Evolutionary conservation across 495 filamentous ascomycete species (phyloP), one percentile per base, ranked within the genome.

Genomic region (Lasiosphaeris hirsuta): DNA sequence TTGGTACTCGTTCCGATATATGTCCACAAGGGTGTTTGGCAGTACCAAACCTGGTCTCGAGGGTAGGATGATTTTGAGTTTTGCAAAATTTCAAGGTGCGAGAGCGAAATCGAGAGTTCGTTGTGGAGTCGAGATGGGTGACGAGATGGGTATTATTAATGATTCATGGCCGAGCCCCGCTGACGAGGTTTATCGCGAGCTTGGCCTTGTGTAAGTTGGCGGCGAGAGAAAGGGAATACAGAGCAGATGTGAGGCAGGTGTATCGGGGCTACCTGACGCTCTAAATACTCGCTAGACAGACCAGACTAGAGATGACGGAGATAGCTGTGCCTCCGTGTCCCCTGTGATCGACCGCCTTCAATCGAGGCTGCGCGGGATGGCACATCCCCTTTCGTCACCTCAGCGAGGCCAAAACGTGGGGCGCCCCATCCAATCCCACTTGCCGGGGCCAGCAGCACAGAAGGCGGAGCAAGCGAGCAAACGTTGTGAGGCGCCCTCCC

Each of bases 81-180:
- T 41, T 41, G 39, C 10, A 11, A 44, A 46, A 37, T 35, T 51
- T 48, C 15, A 35, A 41, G 34, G 30, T 10, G 33, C 38, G 45
- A 56, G 42, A 54, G 38, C 34, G 45, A 10, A 57, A 34, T 11
- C 51, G 45, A n/a, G 36, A 15, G 15, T 13, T 57, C 14, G 36
- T 52, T 30, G 63, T 66, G 66, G 63, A 61, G 66, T 66, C 54
- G 17, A 56, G 43, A 58, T 48, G 59, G 58, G 38, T 36, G 46
- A 30, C 15, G 51, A 40, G 3, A 19, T 7, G 23, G 51, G 47
- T 57, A 63, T 67, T 67, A 67, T 67, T 60, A 69, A 69, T 69
- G 62, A 60, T 60, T 67, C 64, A 69, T 59, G 61, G 39, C 56
- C 49, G 15, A 57, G 50, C 57, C 63, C 66, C 62, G 62, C 65